These are phyloP conservation scores for Daldinia decipiens DNA, from an alignment of 495 filamentous ascomycete genomes.

Conservation along the genomic window DNA sequence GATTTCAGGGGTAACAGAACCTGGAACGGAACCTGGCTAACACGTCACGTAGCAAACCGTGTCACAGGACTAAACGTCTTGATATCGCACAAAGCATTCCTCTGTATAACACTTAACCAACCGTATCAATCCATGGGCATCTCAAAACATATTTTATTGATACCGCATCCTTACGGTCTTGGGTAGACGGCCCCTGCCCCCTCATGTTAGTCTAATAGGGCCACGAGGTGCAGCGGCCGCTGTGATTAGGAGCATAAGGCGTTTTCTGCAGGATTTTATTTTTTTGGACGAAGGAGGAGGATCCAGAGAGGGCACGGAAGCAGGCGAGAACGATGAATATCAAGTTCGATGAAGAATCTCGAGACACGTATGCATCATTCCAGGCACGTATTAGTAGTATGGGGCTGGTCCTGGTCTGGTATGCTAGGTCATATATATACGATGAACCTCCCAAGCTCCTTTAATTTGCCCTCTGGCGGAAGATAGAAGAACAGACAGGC, in stretches of 20 bases:
- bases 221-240: constrained; percentile 13
- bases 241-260: constrained; percentile 34
- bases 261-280: constrained; percentile 30
- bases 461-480: constrained; percentile 14
- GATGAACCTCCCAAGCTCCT: constrained; percentile 17
- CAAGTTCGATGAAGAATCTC: constrained; percentile 33
- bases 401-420: constrained; percentile 4
- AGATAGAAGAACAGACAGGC: constrained; percentile 21
- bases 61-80: constrained; percentile 53
- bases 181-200: constrained; percentile 35
- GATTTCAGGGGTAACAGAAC: constrained; percentile 37
- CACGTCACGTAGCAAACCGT: constrained; percentile 57
- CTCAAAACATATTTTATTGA: constrained; percentile 24
- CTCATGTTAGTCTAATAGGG: constrained; percentile 18
- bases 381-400: constrained; percentile 16
- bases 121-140: constrained; percentile 19
- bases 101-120: constrained; percentile 42
- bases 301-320: constrained; percentile 13
- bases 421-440: constrained; percentile 33
- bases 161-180: constrained; percentile 35
- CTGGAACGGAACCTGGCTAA: constrained; percentile 38
- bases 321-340: constrained; percentile 38
- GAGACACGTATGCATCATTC: constrained; percentile 27
- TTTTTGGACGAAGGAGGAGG: constrained; percentile 16
- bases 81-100: constrained; percentile 16